phyloP scores from a whole-genome alignment of 495 filamentous ascomycete species.

The Pyronema domesticum region DNA sequence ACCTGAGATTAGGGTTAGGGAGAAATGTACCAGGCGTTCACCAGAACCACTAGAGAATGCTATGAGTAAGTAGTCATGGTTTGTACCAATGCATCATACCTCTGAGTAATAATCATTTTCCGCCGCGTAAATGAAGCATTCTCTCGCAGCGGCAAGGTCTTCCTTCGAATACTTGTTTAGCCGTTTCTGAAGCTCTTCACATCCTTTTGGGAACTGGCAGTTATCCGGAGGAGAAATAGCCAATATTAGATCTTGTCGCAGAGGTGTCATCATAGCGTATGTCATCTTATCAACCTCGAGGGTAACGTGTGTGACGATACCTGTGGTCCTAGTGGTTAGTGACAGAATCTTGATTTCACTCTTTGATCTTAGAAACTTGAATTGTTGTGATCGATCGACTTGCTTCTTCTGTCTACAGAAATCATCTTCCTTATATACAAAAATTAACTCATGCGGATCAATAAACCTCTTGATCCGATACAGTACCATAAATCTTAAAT shows the following conservation, averaged over 20 bases:
- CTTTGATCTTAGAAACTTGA: no score
- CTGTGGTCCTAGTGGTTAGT: background rate
- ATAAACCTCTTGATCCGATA: no score
- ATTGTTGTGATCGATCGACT: no score
- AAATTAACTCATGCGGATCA: no score
- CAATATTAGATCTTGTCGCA: slow-evolving; percentile 28
- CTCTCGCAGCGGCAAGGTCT: slow-evolving; percentile 20
- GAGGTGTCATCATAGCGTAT: slow-evolving; percentile 32
- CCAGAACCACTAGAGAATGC: slow-evolving; percentile 29
- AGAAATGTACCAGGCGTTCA: slow-evolving; percentile 37
- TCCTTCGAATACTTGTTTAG: slow-evolving; percentile 15
- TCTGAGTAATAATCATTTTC: slow-evolving; percentile 33
- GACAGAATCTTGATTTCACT: no score
- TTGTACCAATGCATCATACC: slow-evolving; percentile 10
- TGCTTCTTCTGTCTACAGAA: no score
- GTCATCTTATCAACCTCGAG: slow-evolving; percentile 35
- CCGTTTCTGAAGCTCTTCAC: slow-evolving; percentile 12
- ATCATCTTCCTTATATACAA: no score
- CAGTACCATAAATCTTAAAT: no score
- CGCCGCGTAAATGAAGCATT: slow-evolving; percentile 25
- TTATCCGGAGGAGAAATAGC: slow-evolving; percentile 31
- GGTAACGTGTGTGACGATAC: slow-evolving; percentile 37
- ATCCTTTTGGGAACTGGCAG: slow-evolving; percentile 28
- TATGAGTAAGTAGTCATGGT: background rate
- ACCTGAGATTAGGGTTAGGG: no score